Conservation (phyloP, 2,329 filamentous ascomycete species). For the Alternaria longipes region DNA sequence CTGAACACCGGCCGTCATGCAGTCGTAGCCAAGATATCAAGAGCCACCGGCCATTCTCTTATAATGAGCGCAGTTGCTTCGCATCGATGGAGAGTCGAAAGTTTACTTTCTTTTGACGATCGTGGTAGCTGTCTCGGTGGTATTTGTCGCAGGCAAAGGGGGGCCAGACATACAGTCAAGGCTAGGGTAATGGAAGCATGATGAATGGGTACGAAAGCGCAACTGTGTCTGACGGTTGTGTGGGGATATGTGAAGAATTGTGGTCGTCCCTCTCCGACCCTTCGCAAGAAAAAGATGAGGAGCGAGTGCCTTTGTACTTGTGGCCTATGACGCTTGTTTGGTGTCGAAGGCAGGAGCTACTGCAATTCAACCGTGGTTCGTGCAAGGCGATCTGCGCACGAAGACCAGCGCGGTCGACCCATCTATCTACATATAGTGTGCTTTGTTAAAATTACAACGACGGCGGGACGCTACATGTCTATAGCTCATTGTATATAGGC, state of each 20-base stretch:
- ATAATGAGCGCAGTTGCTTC: neutral
- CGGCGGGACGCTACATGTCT: no score
- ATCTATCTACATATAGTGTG: no score
- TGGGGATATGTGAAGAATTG: neutral
- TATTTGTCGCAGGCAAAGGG: conserved; percentile 1
- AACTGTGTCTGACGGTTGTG: neutral
- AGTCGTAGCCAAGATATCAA: neutral
- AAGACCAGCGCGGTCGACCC: neutral
- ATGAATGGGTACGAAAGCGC: neutral
- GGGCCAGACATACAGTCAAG: neutral
- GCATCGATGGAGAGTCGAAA: conserved; percentile 8
- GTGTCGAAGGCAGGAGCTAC: neutral
- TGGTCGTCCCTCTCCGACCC: neutral
- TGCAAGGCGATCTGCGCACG: neutral
- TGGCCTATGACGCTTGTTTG: neutral
- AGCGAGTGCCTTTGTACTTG: neutral
- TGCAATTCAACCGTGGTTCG: neutral
- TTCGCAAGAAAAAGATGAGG: neutral
- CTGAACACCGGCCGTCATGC: neutral
- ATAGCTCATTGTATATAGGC: no score
- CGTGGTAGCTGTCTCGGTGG: neutral
- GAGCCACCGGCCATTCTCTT: neutral
- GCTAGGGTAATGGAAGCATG: neutral
- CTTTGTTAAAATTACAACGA: no score
- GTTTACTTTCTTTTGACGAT: neutral